Evolutionary conservation across 176 grass and related monocot species (phyloP), one percentile per base, ranked within the genome.

Genomic region (Aegilops umbellulata): DNA sequence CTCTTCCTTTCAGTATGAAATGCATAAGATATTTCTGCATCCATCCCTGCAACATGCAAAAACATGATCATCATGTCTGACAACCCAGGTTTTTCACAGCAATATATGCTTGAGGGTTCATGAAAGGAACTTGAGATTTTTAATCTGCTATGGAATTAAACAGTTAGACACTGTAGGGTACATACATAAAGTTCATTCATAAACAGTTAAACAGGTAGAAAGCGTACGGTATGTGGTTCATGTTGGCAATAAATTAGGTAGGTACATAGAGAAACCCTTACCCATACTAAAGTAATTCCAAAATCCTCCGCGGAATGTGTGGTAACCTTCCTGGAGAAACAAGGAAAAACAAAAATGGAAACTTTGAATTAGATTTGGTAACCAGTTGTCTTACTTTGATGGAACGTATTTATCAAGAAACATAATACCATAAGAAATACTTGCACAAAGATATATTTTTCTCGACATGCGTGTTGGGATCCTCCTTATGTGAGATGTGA

Each of bases 221-320:
- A 19, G 49, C 7, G 16, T 53, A 53, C 51, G 23, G 15, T 71
- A 44, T 70, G 30, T 77, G 4, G 10, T 73, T 19, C 55, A 87
- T 53, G 42, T 22, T 29, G 24, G 65, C 13, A 74, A 27, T 29
- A 74, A 79, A 51, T 19, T 69, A 39, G 76, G 9, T 44, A 86
- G 38, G 85, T 47, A 31, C 77, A 77, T 62, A 89, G 5, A 14
- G 41, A 78, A 64, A 57, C 24, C 47, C 88, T 90, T 89, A 98
- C 93, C 93, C 93, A 98, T 95, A 78, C 93, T 98, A 77, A 98
- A 98, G 62, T 95, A 98, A 79, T 98, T 98, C 95, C 95, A 98
- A 66, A 98, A 98, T 63, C 95, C 95, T 31, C 95, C 93, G 20
- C 89, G 93, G 46, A 92, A 93, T 89, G 95, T 95, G 71, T 98